phyloP scores from a whole-genome alignment of 495 filamentous ascomycete species.

The Aeminium ludgeri region DNA sequence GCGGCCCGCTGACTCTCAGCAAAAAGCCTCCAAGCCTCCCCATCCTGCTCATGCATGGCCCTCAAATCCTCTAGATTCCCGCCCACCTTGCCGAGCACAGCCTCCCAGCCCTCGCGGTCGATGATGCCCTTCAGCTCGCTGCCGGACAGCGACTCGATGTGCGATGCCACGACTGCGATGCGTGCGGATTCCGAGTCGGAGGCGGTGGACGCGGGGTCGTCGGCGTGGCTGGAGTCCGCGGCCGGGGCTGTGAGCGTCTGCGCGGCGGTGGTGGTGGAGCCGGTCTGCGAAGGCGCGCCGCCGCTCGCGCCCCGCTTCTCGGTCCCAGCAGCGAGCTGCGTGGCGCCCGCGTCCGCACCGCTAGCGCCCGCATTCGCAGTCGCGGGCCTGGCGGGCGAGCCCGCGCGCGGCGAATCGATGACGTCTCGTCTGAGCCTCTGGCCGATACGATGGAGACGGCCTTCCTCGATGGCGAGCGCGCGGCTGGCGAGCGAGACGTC shows the following conservation, averaged over 20 bases:
- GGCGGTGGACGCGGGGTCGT: slow-evolving; percentile 3
- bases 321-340: no score
- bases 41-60: slow-evolving; percentile 17
- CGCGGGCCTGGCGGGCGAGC: background rate
- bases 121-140: slow-evolving; percentile 19
- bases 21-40: slow-evolving; percentile 14
- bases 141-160: slow-evolving; percentile 17
- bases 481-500: slow-evolving; percentile 65
- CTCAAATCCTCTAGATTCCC: slow-evolving; percentile 24
- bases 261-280: no score
- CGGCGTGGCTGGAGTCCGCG: no score
- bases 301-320: no score
- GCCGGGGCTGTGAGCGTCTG: no score
- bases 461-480: slow-evolving; percentile 75
- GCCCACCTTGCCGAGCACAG: slow-evolving; percentile 18
- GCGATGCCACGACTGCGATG: slow-evolving; percentile 10
- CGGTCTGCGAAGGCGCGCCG: no score
- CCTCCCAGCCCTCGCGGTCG: slow-evolving; percentile 16
- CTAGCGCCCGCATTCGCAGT: no score
- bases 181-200: slow-evolving; percentile 10
- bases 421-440: slow-evolving; percentile 64
- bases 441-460: slow-evolving; percentile 66
- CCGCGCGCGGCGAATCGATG: slow-evolving; percentile 11
- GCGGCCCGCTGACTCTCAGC: no score
- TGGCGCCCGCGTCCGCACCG: no score